Evolutionary conservation across 768 basidiomycete genomes (phyloP).

Genomic region (Xerocomus spinulosus): DNA sequence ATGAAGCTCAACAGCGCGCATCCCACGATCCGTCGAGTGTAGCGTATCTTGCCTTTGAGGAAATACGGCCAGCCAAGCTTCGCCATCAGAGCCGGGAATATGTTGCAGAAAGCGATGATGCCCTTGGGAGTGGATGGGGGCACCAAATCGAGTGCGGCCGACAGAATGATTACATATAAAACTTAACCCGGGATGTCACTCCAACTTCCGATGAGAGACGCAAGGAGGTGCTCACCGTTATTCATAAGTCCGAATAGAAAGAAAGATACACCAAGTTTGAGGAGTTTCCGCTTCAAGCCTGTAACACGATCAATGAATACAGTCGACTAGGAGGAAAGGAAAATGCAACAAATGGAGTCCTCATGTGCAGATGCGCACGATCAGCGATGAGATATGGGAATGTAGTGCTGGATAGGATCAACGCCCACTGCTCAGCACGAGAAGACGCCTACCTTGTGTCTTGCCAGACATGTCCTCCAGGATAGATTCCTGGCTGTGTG

Average conservation of each 20-base stretch:
- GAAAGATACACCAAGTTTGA: constrained; percentile 59
- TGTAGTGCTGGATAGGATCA: constrained; percentile 27
- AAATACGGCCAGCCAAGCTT: constrained; percentile 94
- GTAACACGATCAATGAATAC: constrained; percentile 13
- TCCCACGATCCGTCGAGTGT: constrained; percentile 64
- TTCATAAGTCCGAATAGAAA: constrained; percentile 91
- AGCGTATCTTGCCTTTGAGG: constrained; percentile 80
- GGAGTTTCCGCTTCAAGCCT: constrained; percentile 26
- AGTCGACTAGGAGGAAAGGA: constrained; percentile 1
- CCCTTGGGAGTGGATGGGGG: constrained; percentile 91
- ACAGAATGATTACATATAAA: constrained; percentile 93
- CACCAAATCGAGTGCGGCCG: constrained; percentile 92
- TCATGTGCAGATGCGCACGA: constrained; percentile 5
- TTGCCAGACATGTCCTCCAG: constrained; percentile 15
- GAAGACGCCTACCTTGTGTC: constrained; percentile 19
- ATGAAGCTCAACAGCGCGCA: constrained; percentile 71
- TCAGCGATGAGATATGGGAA: constrained; percentile 8
- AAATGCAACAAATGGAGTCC: constrained; percentile 21
- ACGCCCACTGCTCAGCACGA: constrained; percentile 15
- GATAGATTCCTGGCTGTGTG: constrained; percentile 9
- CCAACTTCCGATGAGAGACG: neutral
- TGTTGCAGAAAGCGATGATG: constrained; percentile 93
- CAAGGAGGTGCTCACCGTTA: constrained; percentile 52
- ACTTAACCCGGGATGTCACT: constrained; percentile 40
- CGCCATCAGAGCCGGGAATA: constrained; percentile 78